These are phyloP conservation scores for Populus davidiana DNA, from an alignment of 345 rosid genomes.

Conservation along the genomic window DNA sequence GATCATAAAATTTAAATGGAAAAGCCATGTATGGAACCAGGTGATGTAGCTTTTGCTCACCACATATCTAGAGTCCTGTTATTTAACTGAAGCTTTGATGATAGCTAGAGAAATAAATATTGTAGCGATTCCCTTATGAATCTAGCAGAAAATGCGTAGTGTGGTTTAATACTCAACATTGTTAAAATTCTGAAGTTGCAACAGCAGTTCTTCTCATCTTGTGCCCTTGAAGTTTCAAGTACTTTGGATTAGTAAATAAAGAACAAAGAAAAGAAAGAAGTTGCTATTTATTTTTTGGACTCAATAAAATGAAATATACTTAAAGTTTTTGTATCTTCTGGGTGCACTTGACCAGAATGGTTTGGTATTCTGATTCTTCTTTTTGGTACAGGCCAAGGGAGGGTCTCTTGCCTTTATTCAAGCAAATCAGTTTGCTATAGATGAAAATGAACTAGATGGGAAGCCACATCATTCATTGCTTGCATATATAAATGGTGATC, in stretches of 20 bases:
- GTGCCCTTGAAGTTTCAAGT: neutral
- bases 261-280: neutral
- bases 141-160: neutral
- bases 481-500: constrained; percentile 71
- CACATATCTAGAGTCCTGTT: neutral
- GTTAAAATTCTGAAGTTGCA: neutral
- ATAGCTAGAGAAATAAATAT: neutral
- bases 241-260: neutral
- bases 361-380: constrained; percentile 12
- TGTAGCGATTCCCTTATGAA: neutral
- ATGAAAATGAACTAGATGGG: constrained; percentile 35
- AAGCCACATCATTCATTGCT: constrained; percentile 44
- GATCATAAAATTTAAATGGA: neutral
- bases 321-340: neutral
- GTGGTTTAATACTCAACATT: neutral
- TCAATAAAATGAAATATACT: neutral
- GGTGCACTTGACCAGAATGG: neutral
- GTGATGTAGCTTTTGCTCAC: neutral
- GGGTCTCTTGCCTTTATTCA: constrained; percentile 62
- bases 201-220: neutral
- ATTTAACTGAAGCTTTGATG: neutral
- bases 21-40: neutral
- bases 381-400: constrained; percentile 62
- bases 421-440: constrained; percentile 27
- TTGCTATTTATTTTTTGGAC: too few relatives aligned